phyloP scores from a whole-genome alignment of 1,139 yeast species.

The Candida gigantensis region DNA sequence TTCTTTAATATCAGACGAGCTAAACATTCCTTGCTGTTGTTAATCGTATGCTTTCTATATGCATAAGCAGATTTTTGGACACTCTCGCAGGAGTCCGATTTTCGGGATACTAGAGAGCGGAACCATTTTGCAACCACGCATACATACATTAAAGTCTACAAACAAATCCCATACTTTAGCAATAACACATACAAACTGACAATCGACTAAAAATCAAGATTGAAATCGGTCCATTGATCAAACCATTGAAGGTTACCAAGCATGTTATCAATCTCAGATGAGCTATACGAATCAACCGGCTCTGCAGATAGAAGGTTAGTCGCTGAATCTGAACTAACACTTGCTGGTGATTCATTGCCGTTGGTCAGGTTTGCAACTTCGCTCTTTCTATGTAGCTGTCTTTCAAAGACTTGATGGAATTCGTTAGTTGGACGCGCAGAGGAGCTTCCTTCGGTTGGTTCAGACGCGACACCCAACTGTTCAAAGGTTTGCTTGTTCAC shows the following conservation, averaged over 20 bases:
- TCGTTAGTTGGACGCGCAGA: conserved; percentile 14
- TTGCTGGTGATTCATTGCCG: conserved; percentile 13
- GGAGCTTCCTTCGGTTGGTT: conserved; percentile 11
- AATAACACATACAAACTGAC: too few relatives aligned
- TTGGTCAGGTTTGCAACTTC: conserved; percentile 7
- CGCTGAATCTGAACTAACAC: conserved; percentile 9
- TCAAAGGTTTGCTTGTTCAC: conserved; percentile 52
- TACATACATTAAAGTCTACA: too few relatives aligned
- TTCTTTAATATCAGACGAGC: too few relatives aligned
- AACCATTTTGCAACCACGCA: too few relatives aligned
- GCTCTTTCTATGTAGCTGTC: conserved; percentile 22
- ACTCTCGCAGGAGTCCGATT: too few relatives aligned
- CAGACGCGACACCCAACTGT: conserved; percentile 39
- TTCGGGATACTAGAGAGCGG: too few relatives aligned
- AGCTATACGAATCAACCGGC: conserved; percentile 12
- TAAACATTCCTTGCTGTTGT: too few relatives aligned
- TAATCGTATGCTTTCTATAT: too few relatives aligned
- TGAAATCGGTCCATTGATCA: conserved; percentile 49
- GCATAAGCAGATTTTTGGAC: too few relatives aligned
- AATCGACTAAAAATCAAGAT: conserved; percentile 22
- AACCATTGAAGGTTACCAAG: conserved; percentile 57
- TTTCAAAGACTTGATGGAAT: conserved; percentile 23
- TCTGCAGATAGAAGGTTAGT: conserved; percentile 8
- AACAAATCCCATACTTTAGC: too few relatives aligned
- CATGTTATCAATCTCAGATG: conserved; percentile 28